Evolutionary conservation across 305 asterid genomes (phyloP).

Genomic region (Plantago coronopus): DNA sequence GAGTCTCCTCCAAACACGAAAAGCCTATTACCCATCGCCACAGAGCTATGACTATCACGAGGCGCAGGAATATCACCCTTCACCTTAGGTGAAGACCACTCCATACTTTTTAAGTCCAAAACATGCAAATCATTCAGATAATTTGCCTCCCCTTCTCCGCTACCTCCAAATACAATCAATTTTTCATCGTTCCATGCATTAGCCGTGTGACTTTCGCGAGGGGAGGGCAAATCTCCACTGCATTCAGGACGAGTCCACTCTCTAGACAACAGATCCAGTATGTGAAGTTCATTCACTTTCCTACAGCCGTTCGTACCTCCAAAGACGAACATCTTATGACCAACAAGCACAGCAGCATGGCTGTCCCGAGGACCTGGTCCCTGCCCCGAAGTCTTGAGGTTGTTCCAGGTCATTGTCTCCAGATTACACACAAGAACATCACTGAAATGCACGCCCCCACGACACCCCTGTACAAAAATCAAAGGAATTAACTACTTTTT

Average conservation of each 20-base stretch:
- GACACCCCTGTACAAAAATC: constrained; percentile 63
- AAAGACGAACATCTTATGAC: constrained; percentile 66
- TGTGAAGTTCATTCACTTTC: constrained; percentile 79
- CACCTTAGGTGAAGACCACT: constrained; percentile 66
- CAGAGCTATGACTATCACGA: constrained; percentile 81
- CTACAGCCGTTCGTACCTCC: constrained; percentile 86
- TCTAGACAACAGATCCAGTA: constrained; percentile 57
- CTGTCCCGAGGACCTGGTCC: constrained; percentile 95
- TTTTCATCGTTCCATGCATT: constrained; percentile 51
- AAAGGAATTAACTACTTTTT: neutral
- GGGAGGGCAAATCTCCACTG: constrained; percentile 60
- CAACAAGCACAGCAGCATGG: constrained; percentile 70
- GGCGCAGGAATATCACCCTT: constrained; percentile 61
- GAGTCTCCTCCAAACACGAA: constrained; percentile 87
- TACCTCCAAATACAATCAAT: constrained; percentile 79
- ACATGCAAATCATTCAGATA: constrained; percentile 74
- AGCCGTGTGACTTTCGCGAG: constrained; percentile 89
- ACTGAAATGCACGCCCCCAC: constrained; percentile 91
- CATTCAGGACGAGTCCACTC: constrained; percentile 78
- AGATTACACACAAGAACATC: constrained; percentile 75
- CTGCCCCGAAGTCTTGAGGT: constrained; percentile 60
- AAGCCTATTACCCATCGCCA: constrained; percentile 52
- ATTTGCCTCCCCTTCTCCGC: constrained; percentile 85
- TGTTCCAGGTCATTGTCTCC: constrained; percentile 67
- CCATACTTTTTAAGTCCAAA: constrained; percentile 72